A percentile compares a stretch with the other conserved stretches of the same genome.
phyloP scores from a whole-genome alignment of 1,284 basidiomycete species.

The Trichosporon inkin region DNA sequence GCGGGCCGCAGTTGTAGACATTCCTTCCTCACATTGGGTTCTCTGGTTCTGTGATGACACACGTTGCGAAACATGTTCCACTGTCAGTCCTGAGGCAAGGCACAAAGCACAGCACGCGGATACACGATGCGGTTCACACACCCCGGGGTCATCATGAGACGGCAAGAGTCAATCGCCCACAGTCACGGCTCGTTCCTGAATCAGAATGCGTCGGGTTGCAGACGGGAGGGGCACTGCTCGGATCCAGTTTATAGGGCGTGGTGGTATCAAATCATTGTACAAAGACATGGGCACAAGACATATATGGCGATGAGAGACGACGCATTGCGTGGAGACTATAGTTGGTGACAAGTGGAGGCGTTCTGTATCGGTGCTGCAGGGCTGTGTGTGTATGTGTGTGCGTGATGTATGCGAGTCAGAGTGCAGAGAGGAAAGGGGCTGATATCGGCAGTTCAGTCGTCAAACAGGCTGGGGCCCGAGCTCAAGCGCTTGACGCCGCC shows the following conservation, averaged over 20 bases:
- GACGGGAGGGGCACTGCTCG: not conserved
- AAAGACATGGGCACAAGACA: conserved; percentile 7
- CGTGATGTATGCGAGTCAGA: not conserved
- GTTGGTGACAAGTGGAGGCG: not conserved
- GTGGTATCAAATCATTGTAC: conserved; percentile 8
- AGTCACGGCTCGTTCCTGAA: no score
- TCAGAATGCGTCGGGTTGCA: no score
- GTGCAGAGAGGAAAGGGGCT: not conserved
- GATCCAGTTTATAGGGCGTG: not conserved
- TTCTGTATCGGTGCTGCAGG: not conserved
- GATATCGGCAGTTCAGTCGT: not conserved
- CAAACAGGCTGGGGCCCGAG: conserved; percentile 29
- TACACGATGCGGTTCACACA: no score
- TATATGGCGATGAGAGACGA: not conserved
- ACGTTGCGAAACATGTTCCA: not conserved
- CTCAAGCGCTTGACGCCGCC: conserved; percentile 34
- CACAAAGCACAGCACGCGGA: not conserved
- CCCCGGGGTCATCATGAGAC: no score
- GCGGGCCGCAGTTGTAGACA: not conserved
- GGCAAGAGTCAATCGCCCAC: no score
- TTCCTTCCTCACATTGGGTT: not conserved
- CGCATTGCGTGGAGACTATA: not conserved
- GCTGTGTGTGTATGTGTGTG: not conserved
- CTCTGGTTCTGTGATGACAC: not conserved
- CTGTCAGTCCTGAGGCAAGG: not conserved